These are phyloP conservation scores for Pichia californica DNA, from an alignment of 805 yeast species.

Conservation along the genomic window DNA sequence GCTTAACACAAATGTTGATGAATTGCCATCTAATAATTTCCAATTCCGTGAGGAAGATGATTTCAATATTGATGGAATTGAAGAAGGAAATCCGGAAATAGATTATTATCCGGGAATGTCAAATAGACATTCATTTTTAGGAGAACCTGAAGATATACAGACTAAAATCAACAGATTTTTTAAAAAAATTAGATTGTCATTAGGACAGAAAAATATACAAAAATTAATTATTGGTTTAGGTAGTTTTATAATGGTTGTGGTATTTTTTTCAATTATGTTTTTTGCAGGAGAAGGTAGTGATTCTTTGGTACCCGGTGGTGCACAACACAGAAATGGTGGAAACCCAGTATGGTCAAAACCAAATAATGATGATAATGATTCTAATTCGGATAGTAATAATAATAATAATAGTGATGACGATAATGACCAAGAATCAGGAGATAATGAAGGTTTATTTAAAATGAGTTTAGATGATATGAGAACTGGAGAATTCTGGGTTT, in stretches of 20 bases:
- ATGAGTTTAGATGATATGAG: slow-evolving; percentile 26
- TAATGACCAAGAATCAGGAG: neutral
- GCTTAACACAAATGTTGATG: slow-evolving; percentile 8
- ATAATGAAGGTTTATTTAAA: slow-evolving; percentile 5
- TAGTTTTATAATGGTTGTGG: neutral
- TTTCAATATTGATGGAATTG: slow-evolving; percentile 22
- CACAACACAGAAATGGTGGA: neutral
- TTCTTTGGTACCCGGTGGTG: slow-evolving; percentile 6
- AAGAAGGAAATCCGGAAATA: slow-evolving; percentile 7
- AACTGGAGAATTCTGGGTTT: slow-evolving; percentile 26
- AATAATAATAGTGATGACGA: neutral
- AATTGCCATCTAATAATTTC: too few species aligned
- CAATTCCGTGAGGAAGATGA: slow-evolving; percentile 17
- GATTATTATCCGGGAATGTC: slow-evolving; percentile 11
- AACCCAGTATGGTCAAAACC: too few species aligned
- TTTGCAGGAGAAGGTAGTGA: slow-evolving; percentile 8
- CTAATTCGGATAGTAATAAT: neutral
- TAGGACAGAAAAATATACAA: neutral
- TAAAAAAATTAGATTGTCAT: neutral
- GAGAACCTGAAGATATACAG: slow-evolving; percentile 4
- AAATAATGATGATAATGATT: neutral
- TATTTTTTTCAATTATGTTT: slow-evolving; percentile 8
- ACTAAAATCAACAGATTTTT: neutral
- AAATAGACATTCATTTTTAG: slow-evolving; percentile 4
- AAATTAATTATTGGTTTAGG: slow-evolving; percentile 7